phyloP scores from a whole-genome alignment of 306 rosid species.

The Prunus armeniaca region DNA sequence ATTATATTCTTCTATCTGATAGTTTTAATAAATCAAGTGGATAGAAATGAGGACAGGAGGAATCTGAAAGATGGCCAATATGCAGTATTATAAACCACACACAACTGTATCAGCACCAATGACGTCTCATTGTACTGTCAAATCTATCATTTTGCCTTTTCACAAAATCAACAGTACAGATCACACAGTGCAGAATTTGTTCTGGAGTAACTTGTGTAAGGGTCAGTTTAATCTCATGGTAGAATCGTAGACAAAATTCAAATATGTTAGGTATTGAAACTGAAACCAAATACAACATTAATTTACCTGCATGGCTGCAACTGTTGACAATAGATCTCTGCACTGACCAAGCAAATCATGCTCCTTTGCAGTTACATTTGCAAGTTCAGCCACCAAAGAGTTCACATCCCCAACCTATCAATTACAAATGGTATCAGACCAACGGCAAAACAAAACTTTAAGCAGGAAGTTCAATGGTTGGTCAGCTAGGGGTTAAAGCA shows the following conservation, averaged over 20 bases:
- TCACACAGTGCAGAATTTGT: neutral
- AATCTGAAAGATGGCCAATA: constrained; percentile 9
- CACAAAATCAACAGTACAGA: neutral
- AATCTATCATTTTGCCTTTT: neutral
- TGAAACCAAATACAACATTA: constrained; percentile 1
- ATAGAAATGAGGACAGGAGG: constrained; percentile 5
- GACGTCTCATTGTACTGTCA: neutral
- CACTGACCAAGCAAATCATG: constrained; percentile 73
- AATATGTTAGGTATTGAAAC: neutral
- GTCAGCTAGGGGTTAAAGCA: neutral
- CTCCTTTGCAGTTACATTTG: constrained; percentile 66
- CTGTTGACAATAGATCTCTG: constrained; percentile 61
- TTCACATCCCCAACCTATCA: constrained; percentile 73
- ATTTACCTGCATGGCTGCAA: constrained; percentile 71
- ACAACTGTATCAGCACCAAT: neutral
- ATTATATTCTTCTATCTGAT: constrained; percentile 1
- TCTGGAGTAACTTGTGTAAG: neutral
- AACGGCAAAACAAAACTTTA: neutral
- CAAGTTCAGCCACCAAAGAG: constrained; percentile 58
- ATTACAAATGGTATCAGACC: constrained; percentile 28
- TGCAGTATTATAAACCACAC: neutral
- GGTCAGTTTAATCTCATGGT: neutral
- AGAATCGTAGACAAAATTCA: neutral
- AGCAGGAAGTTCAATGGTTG: neutral
- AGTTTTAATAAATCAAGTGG: neutral